These are phyloP conservation scores for Coemansia sp. DNA, from an alignment of 192 early-diverging fungal genomes.

Conservation along the genomic window DNA sequence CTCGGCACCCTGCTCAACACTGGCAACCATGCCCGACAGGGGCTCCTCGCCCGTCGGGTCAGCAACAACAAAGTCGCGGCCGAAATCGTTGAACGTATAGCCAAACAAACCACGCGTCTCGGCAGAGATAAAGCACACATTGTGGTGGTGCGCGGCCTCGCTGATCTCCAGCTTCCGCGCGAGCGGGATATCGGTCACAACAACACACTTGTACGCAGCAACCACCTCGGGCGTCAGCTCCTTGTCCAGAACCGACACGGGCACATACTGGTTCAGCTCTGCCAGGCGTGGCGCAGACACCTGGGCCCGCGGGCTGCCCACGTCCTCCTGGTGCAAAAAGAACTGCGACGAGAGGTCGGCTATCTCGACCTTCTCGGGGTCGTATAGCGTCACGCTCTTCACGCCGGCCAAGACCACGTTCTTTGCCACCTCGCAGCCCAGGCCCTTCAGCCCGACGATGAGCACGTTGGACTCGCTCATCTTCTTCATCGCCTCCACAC, in stretches of 20 bases:
- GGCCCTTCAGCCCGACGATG: constrained; percentile 90
- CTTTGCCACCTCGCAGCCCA: constrained; percentile 98
- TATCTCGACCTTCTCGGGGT: constrained; percentile 67
- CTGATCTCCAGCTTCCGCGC: constrained; percentile 78
- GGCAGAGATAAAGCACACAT: constrained; percentile 81
- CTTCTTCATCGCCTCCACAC: constrained; percentile 95
- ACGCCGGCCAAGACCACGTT: constrained; percentile 98
- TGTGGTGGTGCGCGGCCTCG: constrained; percentile 65
- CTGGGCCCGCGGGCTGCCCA: constrained; percentile 79
- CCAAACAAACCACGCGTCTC: constrained; percentile 91
- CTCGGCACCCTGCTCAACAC: constrained; percentile 65
- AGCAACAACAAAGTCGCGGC: constrained; percentile 71
- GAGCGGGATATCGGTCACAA: constrained; percentile 76
- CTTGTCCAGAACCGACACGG: constrained; percentile 74
- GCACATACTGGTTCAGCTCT: constrained; percentile 97
- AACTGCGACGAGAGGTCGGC: constrained; percentile 88
- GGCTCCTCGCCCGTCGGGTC: constrained; percentile 94
- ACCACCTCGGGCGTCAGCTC: constrained; percentile 67
- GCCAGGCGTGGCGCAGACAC: constrained; percentile 74
- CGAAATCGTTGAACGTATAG: constrained; percentile 93
- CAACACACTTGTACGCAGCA: constrained; percentile 68
- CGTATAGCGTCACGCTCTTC: constrained; percentile 95
- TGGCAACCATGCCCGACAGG: constrained; percentile 86
- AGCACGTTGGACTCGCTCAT: constrained; percentile 96
- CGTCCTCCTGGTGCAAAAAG: constrained; percentile 75